These are phyloP conservation scores for Candida mesenterica DNA, from an alignment of 1,139 yeast genomes.

Conservation along the genomic window DNA sequence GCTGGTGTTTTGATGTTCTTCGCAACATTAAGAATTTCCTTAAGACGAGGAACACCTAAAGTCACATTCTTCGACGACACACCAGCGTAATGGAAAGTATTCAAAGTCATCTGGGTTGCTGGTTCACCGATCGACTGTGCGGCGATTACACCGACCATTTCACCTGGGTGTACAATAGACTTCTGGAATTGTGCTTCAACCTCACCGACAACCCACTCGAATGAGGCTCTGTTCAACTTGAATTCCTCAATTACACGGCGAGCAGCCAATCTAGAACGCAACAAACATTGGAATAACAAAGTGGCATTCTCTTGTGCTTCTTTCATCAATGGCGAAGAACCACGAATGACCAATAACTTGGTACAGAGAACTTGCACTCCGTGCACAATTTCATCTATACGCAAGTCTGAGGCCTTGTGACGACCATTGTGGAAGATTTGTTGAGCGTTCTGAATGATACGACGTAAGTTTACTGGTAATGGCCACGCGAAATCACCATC, in stretches of 20 bases:
- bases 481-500: slow-evolving; percentile 98
- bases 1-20: slow-evolving; percentile 99
- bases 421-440: slow-evolving; percentile 95
- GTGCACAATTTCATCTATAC: slow-evolving; percentile 72
- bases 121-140: slow-evolving; percentile 99
- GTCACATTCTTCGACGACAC: slow-evolving; percentile 98
- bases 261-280: slow-evolving; percentile 87
- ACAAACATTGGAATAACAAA: slow-evolving; percentile 81
- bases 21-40: slow-evolving; percentile 98
- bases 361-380: slow-evolving; percentile 72
- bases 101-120: slow-evolving; percentile 98
- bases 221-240: slow-evolving; percentile 78
- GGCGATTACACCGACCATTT: slow-evolving; percentile 99
- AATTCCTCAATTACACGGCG: slow-evolving; percentile 92
- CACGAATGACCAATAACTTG: slow-evolving; percentile 77
- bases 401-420: slow-evolving; percentile 85
- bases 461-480: slow-evolving; percentile 93
- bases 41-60: slow-evolving; percentile 98
- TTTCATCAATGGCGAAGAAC: slow-evolving; percentile 64
- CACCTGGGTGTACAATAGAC: slow-evolving; percentile 96
- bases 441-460: slow-evolving; percentile 95
- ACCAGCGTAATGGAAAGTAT: slow-evolving; percentile 99
- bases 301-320: slow-evolving; percentile 97
- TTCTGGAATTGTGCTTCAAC: slow-evolving; percentile 90
- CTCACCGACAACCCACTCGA: slow-evolving; percentile 95